Evolutionary conservation across 305 asterid species (phyloP).

Genomic region (Stenogyne calaminthoides): DNA sequence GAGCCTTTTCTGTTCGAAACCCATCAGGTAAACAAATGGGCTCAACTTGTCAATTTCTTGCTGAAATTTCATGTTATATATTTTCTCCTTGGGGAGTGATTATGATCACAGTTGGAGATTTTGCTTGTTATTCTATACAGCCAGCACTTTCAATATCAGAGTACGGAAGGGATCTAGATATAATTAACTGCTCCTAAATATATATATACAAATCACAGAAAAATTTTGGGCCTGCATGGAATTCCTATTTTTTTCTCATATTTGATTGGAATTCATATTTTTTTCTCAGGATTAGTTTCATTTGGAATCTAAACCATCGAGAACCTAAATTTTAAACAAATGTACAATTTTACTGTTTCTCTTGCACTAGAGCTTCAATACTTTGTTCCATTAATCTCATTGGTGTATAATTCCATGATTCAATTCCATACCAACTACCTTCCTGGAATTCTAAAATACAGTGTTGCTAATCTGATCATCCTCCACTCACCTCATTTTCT

Average conservation of each 20-base stretch:
- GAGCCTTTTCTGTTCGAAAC: background rate
- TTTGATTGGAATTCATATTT: background rate
- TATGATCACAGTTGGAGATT: background rate
- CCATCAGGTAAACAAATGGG: constrained; percentile 3
- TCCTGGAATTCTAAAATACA: background rate
- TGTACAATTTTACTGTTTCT: constrained; percentile 9
- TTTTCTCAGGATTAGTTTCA: background rate
- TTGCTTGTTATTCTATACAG: constrained; percentile 17
- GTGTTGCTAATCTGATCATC: constrained; percentile 10
- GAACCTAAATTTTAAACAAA: background rate
- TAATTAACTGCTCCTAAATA: background rate
- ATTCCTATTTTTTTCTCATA: background rate
- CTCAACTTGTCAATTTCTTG: background rate
- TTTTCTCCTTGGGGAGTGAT: background rate
- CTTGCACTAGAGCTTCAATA: background rate
- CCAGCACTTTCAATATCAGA: background rate
- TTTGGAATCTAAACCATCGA: background rate
- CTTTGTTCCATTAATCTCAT: background rate
- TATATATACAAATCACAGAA: background rate
- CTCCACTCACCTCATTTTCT: background rate
- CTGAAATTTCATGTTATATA: constrained; percentile 4
- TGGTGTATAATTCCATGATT: background rate
- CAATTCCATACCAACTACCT: background rate
- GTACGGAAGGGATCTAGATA: constrained; percentile 7
- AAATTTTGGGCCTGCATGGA: background rate